phyloP scores from a whole-genome alignment of 148 eudicot genomes.

The Silene uniflora region DNA sequence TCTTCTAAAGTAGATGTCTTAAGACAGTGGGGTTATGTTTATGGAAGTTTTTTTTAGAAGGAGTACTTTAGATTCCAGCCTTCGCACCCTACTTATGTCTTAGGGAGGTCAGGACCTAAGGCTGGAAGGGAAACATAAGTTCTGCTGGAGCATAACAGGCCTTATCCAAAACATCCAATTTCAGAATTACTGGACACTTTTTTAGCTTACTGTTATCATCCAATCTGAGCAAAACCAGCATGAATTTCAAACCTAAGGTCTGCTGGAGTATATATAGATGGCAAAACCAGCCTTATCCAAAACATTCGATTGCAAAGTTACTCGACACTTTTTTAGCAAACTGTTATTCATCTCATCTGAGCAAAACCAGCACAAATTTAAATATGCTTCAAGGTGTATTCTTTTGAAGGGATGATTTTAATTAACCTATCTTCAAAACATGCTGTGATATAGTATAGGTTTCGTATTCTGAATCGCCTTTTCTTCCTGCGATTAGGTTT shows the following conservation, averaged over 20 bases:
- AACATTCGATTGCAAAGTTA: too few relatives aligned
- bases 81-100: neutral
- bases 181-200: too few relatives aligned
- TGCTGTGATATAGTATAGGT: neutral
- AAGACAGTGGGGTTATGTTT: neutral
- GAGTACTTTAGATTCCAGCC: neutral
- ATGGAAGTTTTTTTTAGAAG: neutral
- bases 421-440: neutral
- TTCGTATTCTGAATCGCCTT: neutral
- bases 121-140: too few relatives aligned
- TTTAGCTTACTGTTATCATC: too few relatives aligned
- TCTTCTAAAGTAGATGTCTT: neutral
- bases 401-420: neutral
- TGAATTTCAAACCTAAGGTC: too few relatives aligned
- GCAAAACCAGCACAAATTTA: neutral
- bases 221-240: neutral
- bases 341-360: too few relatives aligned
- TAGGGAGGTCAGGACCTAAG: too few relatives aligned
- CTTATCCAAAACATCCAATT: too few relatives aligned
- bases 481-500: constrained; percentile 42
- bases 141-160: too few relatives aligned
- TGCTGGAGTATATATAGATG: too few relatives aligned
- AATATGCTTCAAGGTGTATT: neutral
- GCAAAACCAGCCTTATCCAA: too few relatives aligned
- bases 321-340: too few relatives aligned